Conservation (phyloP, 495 filamentous ascomycete species). For the Aspergillus egyptiacus region DNA sequence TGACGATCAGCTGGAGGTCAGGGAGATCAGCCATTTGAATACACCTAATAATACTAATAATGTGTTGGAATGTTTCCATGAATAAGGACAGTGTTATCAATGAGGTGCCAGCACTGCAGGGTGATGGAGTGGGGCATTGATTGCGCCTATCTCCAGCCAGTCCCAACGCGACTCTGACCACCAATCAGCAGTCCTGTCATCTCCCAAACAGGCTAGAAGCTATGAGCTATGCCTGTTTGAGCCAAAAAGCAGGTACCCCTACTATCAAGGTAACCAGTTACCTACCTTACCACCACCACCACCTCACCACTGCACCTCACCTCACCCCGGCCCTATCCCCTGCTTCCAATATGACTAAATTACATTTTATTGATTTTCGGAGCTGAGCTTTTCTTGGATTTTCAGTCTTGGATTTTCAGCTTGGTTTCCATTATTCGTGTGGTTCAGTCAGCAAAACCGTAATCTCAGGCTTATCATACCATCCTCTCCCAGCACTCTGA, state of each 20-base stretch:
- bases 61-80: too few species aligned
- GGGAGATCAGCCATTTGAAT: too few species aligned
- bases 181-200: slow-evolving; percentile 8
- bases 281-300: too few species aligned
- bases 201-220: background rate
- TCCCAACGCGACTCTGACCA: background rate
- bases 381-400: background rate
- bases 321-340: too few species aligned
- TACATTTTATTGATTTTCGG: too few species aligned
- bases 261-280: too few species aligned
- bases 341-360: too few species aligned
- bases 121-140: background rate
- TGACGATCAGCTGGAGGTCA: too few species aligned
- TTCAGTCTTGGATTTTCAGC: background rate
- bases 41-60: too few species aligned
- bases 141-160: slow-evolving; percentile 15
- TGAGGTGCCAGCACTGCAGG: too few species aligned
- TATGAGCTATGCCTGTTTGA: background rate
- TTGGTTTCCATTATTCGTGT: slow-evolving; percentile 27
- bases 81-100: too few species aligned
- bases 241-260: background rate
- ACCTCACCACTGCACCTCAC: too few species aligned
- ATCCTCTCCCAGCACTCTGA: background rate
- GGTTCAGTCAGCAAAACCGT: slow-evolving; percentile 21
- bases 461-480: slow-evolving; percentile 11